Conservation (phyloP, 768 basidiomycete genomes). For the Suillus subluteus region DNA sequence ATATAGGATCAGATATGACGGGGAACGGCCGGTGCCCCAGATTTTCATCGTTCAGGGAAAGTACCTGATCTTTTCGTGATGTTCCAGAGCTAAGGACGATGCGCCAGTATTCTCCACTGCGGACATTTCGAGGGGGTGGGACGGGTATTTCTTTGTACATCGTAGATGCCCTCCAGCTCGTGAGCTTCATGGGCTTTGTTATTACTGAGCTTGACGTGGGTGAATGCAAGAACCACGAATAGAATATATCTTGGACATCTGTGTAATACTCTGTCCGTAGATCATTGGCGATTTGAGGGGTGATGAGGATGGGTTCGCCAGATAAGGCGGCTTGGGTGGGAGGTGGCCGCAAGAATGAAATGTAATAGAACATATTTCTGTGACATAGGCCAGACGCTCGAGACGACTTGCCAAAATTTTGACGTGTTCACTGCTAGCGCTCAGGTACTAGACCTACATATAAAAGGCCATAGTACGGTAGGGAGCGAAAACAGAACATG, state of each 20-base stretch:
- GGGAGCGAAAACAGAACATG: background rate
- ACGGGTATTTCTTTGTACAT: conserved; percentile 80
- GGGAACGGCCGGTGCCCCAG: conserved; percentile 56
- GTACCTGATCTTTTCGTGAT: conserved; percentile 28
- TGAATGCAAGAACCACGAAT: conserved; percentile 56
- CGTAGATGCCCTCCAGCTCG: conserved; percentile 67
- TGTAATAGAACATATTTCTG: conserved; percentile 66
- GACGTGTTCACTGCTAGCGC: too few species aligned
- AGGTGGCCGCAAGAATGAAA: conserved; percentile 89
- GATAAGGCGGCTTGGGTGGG: conserved; percentile 53
- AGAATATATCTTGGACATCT: conserved; percentile 64
- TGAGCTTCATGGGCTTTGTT: conserved; percentile 63
- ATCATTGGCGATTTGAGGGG: conserved; percentile 89
- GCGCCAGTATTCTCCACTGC: conserved; percentile 63
- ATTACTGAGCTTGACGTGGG: conserved; percentile 25
- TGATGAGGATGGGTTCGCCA: conserved; percentile 54
- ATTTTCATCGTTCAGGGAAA: conserved; percentile 46
- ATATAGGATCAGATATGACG: conserved; percentile 72
- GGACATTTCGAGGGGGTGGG: conserved; percentile 57
- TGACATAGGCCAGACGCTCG: background rate
- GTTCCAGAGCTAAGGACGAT: conserved; percentile 57
- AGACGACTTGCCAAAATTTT: background rate
- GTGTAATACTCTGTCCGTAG: conserved; percentile 77
- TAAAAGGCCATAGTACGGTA: background rate
- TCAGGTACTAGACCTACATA: background rate